Evolutionary conservation across 768 basidiomycete species (phyloP).

Genomic region (Pleurotus tuber-regium): DNA sequence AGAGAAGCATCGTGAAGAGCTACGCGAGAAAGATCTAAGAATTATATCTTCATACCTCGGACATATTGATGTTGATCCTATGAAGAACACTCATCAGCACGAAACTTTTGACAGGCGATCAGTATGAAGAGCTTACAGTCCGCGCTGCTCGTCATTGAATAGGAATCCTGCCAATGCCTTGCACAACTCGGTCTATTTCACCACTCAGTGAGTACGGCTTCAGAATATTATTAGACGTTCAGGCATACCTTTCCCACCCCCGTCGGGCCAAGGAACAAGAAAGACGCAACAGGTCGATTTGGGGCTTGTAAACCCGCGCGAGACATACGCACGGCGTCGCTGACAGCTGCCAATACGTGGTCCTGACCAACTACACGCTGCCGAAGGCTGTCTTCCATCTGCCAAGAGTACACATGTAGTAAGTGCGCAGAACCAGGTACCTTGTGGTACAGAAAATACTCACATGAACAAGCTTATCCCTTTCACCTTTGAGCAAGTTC

Average conservation of each 20-base stretch:
- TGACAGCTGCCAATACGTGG: conserved; percentile 80
- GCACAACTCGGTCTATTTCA: conserved; percentile 74
- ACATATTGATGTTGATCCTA: conserved; percentile 93
- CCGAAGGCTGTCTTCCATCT: conserved; percentile 86
- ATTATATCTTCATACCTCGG: conserved; percentile 52
- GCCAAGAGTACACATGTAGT: neutral
- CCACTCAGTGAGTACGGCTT: neutral
- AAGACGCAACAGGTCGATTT: conserved; percentile 87
- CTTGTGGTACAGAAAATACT: too few relatives aligned
- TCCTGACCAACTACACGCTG: conserved; percentile 88
- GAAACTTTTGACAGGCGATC: neutral
- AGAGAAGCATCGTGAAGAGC: neutral
- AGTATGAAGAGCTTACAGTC: conserved; percentile 52
- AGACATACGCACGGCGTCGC: conserved; percentile 90
- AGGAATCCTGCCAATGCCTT: conserved; percentile 88
- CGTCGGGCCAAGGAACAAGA: conserved; percentile 87
- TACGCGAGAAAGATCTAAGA: neutral
- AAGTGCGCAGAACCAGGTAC: too few relatives aligned
- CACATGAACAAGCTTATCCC: conserved; percentile 86
- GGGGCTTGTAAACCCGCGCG: conserved; percentile 89
- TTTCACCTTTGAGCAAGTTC: conserved; percentile 84
- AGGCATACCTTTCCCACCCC: conserved; percentile 74
- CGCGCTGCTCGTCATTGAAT: conserved; percentile 86
- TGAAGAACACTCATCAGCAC: neutral
- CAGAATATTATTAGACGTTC: neutral